Base-by-base conservation (phyloP, 768 basidiomycete species). In the Tephrocybe sp. region DNA sequence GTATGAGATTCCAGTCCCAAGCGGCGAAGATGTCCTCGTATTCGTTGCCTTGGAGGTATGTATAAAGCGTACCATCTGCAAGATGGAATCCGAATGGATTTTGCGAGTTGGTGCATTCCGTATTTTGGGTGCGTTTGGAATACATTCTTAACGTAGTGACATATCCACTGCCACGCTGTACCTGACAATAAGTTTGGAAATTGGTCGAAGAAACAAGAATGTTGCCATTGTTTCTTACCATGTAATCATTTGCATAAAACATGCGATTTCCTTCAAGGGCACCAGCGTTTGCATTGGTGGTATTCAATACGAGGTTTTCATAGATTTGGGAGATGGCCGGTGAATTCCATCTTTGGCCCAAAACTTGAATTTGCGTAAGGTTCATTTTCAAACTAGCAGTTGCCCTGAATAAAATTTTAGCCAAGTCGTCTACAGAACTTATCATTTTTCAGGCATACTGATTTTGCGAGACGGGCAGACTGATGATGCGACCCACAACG, bases 1-100 rank as follows among this genome's bases (percentile, higher is more conserved):
- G 86, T 24, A 90, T 79, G 4, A 85, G 72, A 55, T 87, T 80
- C 87, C 87, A 90, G 61, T 90, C 84, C 86, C 86, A 86, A 2
- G 80, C 72, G 1, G 82, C 85, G 2, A 79, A 68, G 19, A 86
- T 88, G 57, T 88, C 84, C 58, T 86, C 83, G 57, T 88, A 88
- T 62, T 88, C 87, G 58, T 79, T 67, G 8, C 87, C 87, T 37
- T 67, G 66, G 19, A 84, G 57, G 62, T 88, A 86, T 1, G 81
- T 87, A 62, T 83, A 82, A 8, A 80, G 62, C 0, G 75, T 74
- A 1, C 86, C 86, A 47, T 87, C 83, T 2, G 84, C 73, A 3
- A 90, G 70, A 56, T 90, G 87, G 67, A 87, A 86, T 3, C 84
- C 85, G 16, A 78, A 68, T 3, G 79, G 82, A 56, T 87, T 86